Evolutionary conservation across 106 monocot species (phyloP), one percentile per base, ranked within the genome.

Genomic region (Apostasia ramifera): DNA sequence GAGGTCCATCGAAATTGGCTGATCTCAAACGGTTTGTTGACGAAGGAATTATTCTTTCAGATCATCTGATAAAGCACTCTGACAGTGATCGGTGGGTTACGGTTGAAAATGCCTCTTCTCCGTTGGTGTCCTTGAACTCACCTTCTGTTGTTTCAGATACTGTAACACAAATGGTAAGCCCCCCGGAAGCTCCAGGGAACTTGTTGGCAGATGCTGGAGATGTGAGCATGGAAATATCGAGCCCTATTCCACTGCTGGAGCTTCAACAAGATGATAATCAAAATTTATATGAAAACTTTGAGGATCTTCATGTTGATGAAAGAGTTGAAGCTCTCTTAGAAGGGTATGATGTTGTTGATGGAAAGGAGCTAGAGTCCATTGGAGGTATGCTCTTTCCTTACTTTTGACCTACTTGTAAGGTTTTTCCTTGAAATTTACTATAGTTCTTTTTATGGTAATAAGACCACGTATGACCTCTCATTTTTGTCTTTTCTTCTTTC

Each of bases 41-140:
- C 61, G 87, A 81, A 66, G 98, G 98, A 41, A 41, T 75, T 15
- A 81, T 99, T 71, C 81, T 70, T 73, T 83, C 93, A 66, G 98
- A 99, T 85, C 98, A 99, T 80, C 75, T 99, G 71, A 93, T 99
- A 76, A 99, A 99, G 76, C 98, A 99, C 67, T 80, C 74, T 40
- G 89, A 90, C 5, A 90, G 80, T 69, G 79, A 93, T 59, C 76
- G 79, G 14, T 99, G 98, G 98, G 81, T 93, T 63, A 99, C 98
- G 72, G 83, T 99, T 81, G 98, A 99, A 79, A 93, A 99, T 83
- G 98, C 98, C 5, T 76, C 81, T 50, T 93, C 98, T 63, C 98
- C 98, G 1, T 71, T 99, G 81, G 81, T 88, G 50, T 61, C 61
- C 43, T 66, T 67, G 40, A 70, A 76, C 59, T 78, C 73, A 67